phyloP scores from a whole-genome alignment of 1,284 basidiomycete genomes.

The Ustilago trichophora region DNA sequence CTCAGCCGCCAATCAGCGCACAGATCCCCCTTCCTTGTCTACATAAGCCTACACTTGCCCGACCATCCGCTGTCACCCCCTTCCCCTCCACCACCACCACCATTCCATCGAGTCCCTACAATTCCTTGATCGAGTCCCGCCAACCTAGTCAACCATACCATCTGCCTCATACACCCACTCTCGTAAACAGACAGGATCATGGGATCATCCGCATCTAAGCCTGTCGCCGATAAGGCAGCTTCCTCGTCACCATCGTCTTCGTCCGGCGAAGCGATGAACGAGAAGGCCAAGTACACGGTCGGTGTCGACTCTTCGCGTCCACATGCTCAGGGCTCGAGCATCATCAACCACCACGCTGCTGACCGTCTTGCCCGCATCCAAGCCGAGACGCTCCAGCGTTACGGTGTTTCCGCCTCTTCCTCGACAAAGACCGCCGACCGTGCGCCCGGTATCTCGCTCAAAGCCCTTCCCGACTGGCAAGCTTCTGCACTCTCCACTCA shows the following conservation, averaged over 20 bases:
- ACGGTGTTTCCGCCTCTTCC: neutral
- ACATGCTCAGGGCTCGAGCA: conserved; percentile 8
- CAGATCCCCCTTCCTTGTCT: too few relatives aligned
- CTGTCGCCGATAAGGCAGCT: conserved; percentile 14
- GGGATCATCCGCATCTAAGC: conserved; percentile 41
- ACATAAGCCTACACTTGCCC: too few relatives aligned
- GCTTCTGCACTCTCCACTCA: conserved; percentile 65
- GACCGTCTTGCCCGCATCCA: conserved; percentile 52
- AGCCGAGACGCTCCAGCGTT: conserved; percentile 35
- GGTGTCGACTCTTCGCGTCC: conserved; percentile 10
- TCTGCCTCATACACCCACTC: neutral
- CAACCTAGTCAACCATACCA: neutral
- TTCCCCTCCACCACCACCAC: neutral
- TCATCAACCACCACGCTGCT: conserved; percentile 41
- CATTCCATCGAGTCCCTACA: too few relatives aligned
- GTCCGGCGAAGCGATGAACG: conserved; percentile 14
- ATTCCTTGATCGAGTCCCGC: neutral
- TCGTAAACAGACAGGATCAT: conserved; percentile 1
- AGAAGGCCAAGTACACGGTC: conserved; percentile 28
- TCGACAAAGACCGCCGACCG: conserved; percentile 1
- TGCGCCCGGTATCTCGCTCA: conserved; percentile 28
- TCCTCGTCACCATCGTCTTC: conserved; percentile 1
- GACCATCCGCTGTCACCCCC: neutral
- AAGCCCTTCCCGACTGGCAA: conserved; percentile 41
- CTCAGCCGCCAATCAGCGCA: neutral